phyloP scores from a whole-genome alignment of 805 yeast genomes.

The Ascoidea rubescens region DNA sequence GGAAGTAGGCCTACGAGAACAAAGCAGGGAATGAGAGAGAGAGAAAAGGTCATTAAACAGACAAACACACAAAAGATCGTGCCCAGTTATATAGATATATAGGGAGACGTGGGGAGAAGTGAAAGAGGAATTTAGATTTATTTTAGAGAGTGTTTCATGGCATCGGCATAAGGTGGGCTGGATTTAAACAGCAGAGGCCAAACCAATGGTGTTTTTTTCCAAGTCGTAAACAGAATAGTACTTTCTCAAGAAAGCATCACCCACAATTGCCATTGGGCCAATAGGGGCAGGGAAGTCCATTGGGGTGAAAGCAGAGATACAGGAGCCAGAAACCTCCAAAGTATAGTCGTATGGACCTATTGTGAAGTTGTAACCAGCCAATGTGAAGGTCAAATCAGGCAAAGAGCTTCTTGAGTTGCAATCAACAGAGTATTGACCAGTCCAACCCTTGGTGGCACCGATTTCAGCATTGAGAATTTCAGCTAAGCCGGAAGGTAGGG shows the following conservation, averaged over 20 bases:
- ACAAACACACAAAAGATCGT: too few relatives aligned
- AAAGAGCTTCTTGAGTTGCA: slow-evolving; percentile 73
- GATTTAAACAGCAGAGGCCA: slow-evolving; percentile 56
- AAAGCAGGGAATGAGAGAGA: too few relatives aligned
- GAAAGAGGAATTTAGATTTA: too few relatives aligned
- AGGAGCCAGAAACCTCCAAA: slow-evolving; percentile 85
- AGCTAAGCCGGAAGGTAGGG: slow-evolving; percentile 89
- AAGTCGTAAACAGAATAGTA: slow-evolving; percentile 91
- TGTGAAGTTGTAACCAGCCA: slow-evolving; percentile 85
- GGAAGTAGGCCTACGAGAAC: too few relatives aligned
- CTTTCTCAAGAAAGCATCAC: slow-evolving; percentile 93
- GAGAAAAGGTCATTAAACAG: too few relatives aligned
- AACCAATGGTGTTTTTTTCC: slow-evolving; percentile 85
- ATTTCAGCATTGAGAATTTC: slow-evolving; percentile 91
- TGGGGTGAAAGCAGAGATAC: slow-evolving; percentile 93
- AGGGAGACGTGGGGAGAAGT: too few relatives aligned
- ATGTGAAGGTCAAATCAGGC: slow-evolving; percentile 86
- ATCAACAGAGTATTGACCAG: slow-evolving; percentile 91
- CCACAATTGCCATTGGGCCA: slow-evolving; percentile 92
- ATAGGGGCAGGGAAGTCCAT: slow-evolving; percentile 96
- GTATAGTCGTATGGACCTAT: slow-evolving; percentile 85
- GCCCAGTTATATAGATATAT: too few relatives aligned
- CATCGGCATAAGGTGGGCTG: neutral
- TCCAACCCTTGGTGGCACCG: slow-evolving; percentile 96
- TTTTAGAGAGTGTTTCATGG: too few relatives aligned